Evolutionary conservation across 2,329 filamentous ascomycete species (phyloP), one percentile per base, ranked within the genome.

Genomic region (Dactylellina haptotyla): DNA sequence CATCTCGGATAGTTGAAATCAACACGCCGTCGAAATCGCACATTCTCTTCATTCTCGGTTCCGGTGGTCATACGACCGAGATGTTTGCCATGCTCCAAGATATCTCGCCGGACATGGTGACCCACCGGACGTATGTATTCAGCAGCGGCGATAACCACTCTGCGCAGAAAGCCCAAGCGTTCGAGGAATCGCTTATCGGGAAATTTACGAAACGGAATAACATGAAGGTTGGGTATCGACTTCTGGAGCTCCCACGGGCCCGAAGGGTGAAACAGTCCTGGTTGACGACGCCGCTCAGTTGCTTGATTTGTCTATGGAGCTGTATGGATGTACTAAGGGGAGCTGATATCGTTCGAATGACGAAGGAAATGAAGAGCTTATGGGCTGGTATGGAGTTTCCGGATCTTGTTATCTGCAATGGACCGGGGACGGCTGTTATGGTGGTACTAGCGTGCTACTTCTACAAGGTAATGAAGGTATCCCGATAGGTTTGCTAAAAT

Each of bases 11-110:
- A 66, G 56, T 66, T 18, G 69, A 75, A 53, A 56, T 75, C 25
- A 69, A 23, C 14, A 50, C 63, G 3, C 62, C 57, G 1, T 30
- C 20, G 0, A 69, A 53, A n/a, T 69, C 62, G 3, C 88, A 93
- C 80, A 83, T 93, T 61, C 84, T 96, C 30, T 86, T 96, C 75
- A 89, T 98, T 25, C 89, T 98, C 23, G 95, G 95, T 58, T 96
- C 91, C 1, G 95, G 95, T 30, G 95, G 95, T 0, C 95, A 99
- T 82, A 97, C 95, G 0, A 89, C 92, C 51, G 95, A 99, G 81
- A 96, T 99, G 90, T 85, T 97, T 75, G 88, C 90, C 78, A 90
- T 97, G 83, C 87, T 99, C 77, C 83, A 84, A 76, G 86, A 85
- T 76, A 86, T 86, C 78, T 84, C 83, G 67, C 81, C 82, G 39